Evolutionary conservation across 225 moss, liverwort and hornwort species (phyloP), one percentile per base, ranked within the genome.

Genomic region (Polytrichum commune): DNA sequence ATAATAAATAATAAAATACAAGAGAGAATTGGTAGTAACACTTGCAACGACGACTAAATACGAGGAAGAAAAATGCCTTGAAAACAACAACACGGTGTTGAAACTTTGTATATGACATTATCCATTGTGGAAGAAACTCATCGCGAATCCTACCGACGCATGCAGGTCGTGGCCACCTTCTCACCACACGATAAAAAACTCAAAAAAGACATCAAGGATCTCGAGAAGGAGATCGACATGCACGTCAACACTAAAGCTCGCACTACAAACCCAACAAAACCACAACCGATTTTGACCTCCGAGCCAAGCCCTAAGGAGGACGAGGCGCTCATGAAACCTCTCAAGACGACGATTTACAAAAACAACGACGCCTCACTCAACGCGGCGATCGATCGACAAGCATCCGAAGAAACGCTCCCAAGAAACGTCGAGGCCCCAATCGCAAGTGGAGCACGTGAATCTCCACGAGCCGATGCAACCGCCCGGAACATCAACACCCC

Each of bases 161-260:
- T 69, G 20, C 25, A 85, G 85, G 25, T 76, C 1, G 62, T 82
- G n/a, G 65, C 66, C 38, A 79, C 57, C n/a, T 61, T 72, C 53
- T 53, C 27, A 26, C 64, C 62, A 71, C n/a, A 68, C 30, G 60
- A 82, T 58, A 63, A 70, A 46, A 79, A 73, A 19, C 0, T 82
- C 4, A 65, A 71, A 63, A 74, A 55, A 18, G 8, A 67, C 3
- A 79, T 85, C 1, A 20, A 69, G 19, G 63, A 29, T 0, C 24
- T 79, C 8, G 54, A 85, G 69, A 46, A 4, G 61, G 30, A 75
- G 29, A 69, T 79, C 8, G 27, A 65, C 55, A 46, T 4, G 0
- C 65, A 0, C 6, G 3, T 0, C 1, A 19, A 0, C 1, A 5
- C 22, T 0, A 70, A 71, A 25, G 63, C 20, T 24, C 57, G 0